Base-by-base conservation (phyloP, 495 filamentous ascomycete genomes). In the Cudoniella acicularis region DNA sequence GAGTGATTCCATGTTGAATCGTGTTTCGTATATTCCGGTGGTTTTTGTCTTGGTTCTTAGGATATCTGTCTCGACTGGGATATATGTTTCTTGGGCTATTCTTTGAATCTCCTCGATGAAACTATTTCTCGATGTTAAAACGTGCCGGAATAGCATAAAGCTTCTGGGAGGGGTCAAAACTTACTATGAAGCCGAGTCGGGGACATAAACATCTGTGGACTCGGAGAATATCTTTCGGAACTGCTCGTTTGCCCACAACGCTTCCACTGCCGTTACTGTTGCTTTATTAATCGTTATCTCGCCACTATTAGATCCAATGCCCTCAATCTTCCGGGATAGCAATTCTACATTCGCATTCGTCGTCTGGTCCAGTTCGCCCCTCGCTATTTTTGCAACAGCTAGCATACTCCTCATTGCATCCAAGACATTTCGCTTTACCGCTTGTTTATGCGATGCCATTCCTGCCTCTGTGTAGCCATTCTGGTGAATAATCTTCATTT, bases 401-500 rank as follows among this genome's bases (percentile, higher is more conserved):
- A 95, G 90, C n/a, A 96, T 80, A 22, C 89, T 83, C 69, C 92
- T 96, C 60, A 89, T 88, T 77, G 92, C 96, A 74, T 96, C 93
- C 49, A 96, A 78, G 8, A 98, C 79, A 70, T 98, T 96, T 75
- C 96, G 96, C 79, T 92, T 96, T 41, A 98, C 89, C 27, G 92
- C 96, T 49, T 93, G 82, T 40, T 92, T 88, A 74, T 98, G 96
- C 66, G 92, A 82, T 53, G 84, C 86, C 52, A 96, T 36, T 36
- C 30, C 30, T 36, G n/a, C 30, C 4, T 36, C 30, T 36, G 13
- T 6, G 13, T 96, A 96, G 56, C 93, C 92, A 74, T 94, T 95
- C 67, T 96, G 88, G 67, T 97, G 92, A 64, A 97, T 97, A 65
- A 97, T 96, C 74, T 97, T 97, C 92, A 97, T 97, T 78, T 96